These are phyloP conservation scores for Pichia sporocuriosa DNA, from an alignment of 805 yeast genomes.

Conservation along the genomic window DNA sequence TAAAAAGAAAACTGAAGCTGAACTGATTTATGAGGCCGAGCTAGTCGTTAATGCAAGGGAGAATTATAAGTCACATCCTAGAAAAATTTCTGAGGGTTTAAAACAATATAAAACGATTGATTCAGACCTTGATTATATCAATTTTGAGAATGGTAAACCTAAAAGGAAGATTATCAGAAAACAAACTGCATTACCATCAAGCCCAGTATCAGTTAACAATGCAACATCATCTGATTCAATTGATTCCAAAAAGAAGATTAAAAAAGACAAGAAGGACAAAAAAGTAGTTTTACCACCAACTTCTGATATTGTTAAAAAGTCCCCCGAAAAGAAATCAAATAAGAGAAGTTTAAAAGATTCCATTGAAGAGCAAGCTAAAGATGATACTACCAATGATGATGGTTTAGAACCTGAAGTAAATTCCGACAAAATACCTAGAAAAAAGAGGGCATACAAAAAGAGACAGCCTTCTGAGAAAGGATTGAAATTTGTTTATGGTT, in stretches of 20 bases:
- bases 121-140: constrained; percentile 8
- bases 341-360: constrained; percentile 1
- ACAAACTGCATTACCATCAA: background rate
- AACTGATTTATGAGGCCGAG: constrained; percentile 55
- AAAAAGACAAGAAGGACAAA: constrained; percentile 3
- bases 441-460: constrained; percentile 6
- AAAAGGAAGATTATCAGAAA: constrained; percentile 1
- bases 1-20: constrained; percentile 58
- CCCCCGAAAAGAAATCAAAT: background rate
- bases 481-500: constrained; percentile 9
- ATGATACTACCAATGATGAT: background rate
- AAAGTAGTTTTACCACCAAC: too few species aligned
- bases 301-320: too few species aligned
- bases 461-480: constrained; percentile 2
- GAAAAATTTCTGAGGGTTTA: background rate
- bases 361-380: background rate
- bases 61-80: constrained; percentile 20
- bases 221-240: background rate
- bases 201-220: background rate
- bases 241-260: background rate
- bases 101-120: constrained; percentile 13
- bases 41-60: constrained; percentile 46
- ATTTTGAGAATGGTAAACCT: constrained; percentile 1
- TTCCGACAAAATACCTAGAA: background rate
- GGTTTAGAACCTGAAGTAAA: background rate